Conservation (phyloP, 345 rosid genomes). For the Jatropha curcas region DNA sequence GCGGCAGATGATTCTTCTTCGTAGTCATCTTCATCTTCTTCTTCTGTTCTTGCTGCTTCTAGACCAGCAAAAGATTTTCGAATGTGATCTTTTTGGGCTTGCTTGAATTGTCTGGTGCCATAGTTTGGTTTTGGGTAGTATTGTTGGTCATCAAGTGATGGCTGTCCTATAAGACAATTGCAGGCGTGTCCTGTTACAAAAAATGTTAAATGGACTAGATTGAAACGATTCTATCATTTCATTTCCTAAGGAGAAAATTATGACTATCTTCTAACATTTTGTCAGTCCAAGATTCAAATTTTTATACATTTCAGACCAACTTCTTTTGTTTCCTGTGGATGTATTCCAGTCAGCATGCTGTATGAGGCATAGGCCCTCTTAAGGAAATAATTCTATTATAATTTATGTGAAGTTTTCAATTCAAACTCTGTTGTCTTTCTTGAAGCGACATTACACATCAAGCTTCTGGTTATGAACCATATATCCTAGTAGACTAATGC, state of each 20-base stretch:
- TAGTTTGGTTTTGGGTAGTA: conserved; percentile 43
- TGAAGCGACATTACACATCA: background rate
- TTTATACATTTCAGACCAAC: background rate
- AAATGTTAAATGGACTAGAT: conserved; percentile 12
- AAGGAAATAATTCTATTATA: background rate
- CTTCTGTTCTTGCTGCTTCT: conserved; percentile 47
- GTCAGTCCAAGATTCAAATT: background rate
- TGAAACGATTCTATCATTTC: background rate
- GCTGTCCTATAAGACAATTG: conserved; percentile 58
- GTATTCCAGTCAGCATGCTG: background rate
- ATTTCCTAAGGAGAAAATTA: background rate
- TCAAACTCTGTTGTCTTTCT: background rate
- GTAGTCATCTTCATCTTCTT: conserved; percentile 34
- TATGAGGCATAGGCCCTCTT: background rate
- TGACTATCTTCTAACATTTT: background rate
- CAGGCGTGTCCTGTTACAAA: conserved; percentile 50
- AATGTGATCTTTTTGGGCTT: conserved; percentile 41
- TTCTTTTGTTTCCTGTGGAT: background rate
- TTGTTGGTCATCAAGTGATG: conserved; percentile 57
- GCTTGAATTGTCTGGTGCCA: conserved; percentile 43
- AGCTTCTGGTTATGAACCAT: background rate
- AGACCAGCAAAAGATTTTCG: conserved; percentile 54
- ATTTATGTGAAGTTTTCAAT: background rate
- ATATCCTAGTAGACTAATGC: background rate
- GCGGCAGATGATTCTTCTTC: conserved; percentile 49